Conservation (phyloP, 192 early-diverging fungal genomes). For the Mortierella alpina region DNA sequence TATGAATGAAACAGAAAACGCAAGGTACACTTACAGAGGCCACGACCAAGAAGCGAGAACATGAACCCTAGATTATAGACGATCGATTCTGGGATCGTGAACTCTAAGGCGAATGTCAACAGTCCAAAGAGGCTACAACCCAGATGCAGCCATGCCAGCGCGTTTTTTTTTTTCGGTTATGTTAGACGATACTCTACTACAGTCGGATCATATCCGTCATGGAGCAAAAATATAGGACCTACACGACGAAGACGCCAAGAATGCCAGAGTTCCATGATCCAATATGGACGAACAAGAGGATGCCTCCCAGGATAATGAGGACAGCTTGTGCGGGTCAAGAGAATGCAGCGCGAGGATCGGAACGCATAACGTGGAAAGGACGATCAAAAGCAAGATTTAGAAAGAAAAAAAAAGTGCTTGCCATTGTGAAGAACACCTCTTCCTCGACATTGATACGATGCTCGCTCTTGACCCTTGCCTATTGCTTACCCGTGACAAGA, state of each 20-base stretch:
- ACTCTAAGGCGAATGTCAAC: conserved; percentile 41
- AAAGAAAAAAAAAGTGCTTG: too few species aligned
- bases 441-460: too few species aligned
- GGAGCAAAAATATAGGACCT: not conserved
- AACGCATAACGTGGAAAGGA: not conserved
- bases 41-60: conserved; percentile 49
- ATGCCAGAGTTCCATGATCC: conserved; percentile 46
- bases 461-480: not conserved
- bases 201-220: not conserved
- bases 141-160: not conserved
- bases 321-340: conserved; percentile 7
- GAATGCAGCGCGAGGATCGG: not conserved
- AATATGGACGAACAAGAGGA: conserved; percentile 32
- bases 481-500: conserved; percentile 22
- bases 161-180: not conserved
- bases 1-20: too few species aligned
- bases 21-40: conserved; percentile 24
- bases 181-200: not conserved
- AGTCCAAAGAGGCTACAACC: conserved; percentile 25
- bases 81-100: conserved; percentile 36
- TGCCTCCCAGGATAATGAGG: conserved; percentile 40
- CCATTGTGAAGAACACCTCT: too few species aligned
- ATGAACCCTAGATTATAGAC: conserved; percentile 49
- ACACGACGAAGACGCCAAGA: conserved; percentile 7
- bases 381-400: too few species aligned